Percentiles rank a stretch among this genome's conserved stretches.
Evolutionary conservation across 257 asterid genomes (phyloP).

Genomic region (Ajuga chamaepitys): DNA sequence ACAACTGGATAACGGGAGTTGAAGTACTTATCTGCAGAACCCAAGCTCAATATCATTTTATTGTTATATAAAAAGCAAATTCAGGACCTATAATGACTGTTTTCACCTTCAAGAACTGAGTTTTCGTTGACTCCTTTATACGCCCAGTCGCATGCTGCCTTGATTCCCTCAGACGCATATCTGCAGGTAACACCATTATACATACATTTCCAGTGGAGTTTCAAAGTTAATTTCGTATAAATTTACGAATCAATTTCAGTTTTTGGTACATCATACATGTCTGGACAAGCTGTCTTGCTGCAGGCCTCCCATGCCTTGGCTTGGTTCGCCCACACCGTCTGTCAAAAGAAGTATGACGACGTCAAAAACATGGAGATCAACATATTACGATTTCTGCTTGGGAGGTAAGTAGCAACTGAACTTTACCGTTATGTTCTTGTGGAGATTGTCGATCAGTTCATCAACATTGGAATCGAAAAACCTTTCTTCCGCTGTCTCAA

Average conservation of each 20-base stretch:
- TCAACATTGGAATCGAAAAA: conserved; percentile 40
- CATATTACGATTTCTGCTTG: background rate
- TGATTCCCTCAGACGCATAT: conserved; percentile 76
- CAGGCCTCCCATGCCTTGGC: conserved; percentile 73
- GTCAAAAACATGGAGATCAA: background rate
- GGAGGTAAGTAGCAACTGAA: background rate
- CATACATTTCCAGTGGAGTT: background rate
- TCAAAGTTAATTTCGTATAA: background rate
- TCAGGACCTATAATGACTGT: background rate
- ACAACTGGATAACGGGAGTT: conserved; percentile 50
- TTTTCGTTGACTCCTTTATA: conserved; percentile 60
- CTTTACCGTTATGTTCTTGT: conserved; percentile 64
- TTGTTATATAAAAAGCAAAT: background rate
- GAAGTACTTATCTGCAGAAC: conserved; percentile 68
- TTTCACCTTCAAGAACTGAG: conserved; percentile 59
- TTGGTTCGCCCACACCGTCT: conserved; percentile 72
- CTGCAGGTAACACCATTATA: conserved; percentile 25
- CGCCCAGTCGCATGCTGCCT: conserved; percentile 85
- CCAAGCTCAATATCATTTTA: background rate
- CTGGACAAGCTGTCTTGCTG: conserved; percentile 55
- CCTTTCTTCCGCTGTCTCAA: conserved; percentile 57
- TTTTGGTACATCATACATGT: conserved; percentile 34
- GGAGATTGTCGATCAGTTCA: conserved; percentile 41
- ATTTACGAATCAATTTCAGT: background rate
- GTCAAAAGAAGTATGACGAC: background rate